Evolutionary conservation across 495 filamentous ascomycete genomes (phyloP).

Genomic region (Hypoxylon subgilvum): DNA sequence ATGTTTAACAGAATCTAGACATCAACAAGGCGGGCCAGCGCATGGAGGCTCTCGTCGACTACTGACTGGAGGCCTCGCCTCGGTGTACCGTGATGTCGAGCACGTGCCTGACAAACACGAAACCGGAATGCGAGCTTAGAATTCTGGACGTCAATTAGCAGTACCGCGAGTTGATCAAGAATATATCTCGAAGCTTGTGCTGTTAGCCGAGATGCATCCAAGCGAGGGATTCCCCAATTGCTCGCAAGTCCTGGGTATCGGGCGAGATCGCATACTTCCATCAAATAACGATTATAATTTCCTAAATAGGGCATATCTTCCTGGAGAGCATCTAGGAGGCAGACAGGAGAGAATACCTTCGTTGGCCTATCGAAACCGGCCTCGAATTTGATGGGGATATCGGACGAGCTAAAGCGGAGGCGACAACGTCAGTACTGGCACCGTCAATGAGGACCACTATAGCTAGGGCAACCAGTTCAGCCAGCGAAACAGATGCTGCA

Average conservation of each 20-base stretch:
- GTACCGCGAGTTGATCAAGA: constrained; percentile 37
- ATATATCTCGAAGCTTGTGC: constrained; percentile 36
- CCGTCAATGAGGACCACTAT: constrained; percentile 3
- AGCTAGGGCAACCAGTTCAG: not conserved
- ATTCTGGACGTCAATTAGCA: constrained; percentile 46
- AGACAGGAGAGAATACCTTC: constrained; percentile 44
- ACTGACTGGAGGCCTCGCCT: constrained; percentile 30
- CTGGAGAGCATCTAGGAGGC: constrained; percentile 43
- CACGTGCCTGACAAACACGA: constrained; percentile 42
- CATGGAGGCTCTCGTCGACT: constrained; percentile 40
- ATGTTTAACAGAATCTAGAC: constrained; percentile 38
- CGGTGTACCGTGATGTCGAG: constrained; percentile 39
- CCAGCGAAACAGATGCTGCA: not conserved
- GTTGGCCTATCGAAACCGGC: constrained; percentile 41
- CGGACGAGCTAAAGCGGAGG: constrained; percentile 20
- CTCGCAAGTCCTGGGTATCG: constrained; percentile 33
- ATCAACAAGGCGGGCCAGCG: constrained; percentile 41
- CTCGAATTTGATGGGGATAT: constrained; percentile 38
- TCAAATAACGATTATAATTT: constrained; percentile 51
- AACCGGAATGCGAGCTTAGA: constrained; percentile 43
- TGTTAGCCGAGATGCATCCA: constrained; percentile 41
- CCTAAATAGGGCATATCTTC: constrained; percentile 54
- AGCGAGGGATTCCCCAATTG: constrained; percentile 33
- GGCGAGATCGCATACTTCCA: constrained; percentile 46
- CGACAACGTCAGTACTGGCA: constrained; percentile 20